phyloP scores from a whole-genome alignment of 345 rosid genomes.

The Carallia pectinifolia region DNA sequence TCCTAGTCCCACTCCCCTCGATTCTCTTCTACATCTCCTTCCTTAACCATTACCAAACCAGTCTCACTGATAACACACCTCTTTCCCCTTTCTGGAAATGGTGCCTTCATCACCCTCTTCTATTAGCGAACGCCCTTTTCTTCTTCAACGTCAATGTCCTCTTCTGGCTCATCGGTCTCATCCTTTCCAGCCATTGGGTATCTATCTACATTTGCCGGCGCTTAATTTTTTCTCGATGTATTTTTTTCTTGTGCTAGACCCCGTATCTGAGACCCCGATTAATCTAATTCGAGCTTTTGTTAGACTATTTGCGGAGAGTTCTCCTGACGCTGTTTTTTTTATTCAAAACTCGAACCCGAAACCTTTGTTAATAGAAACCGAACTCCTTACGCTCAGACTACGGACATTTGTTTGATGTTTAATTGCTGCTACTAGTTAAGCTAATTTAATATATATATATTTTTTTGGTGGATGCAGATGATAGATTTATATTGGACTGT shows the following conservation, averaged over 20 bases:
- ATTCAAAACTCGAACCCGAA: too few relatives aligned
- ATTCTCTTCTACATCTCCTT: conserved; percentile 60
- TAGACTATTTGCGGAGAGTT: too few relatives aligned
- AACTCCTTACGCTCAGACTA: too few relatives aligned
- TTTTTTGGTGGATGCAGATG: conserved; percentile 47
- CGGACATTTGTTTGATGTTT: too few relatives aligned
- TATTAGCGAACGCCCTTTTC: conserved; percentile 75
- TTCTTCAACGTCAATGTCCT: conserved; percentile 87
- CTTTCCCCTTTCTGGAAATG: conserved; percentile 52
- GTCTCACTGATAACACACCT: neutral
- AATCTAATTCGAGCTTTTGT: too few relatives aligned
- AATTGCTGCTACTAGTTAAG: too few relatives aligned
- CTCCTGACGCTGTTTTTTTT: too few relatives aligned
- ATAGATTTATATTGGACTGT: conserved; percentile 95
- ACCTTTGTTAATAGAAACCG: too few relatives aligned
- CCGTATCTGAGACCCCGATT: too few relatives aligned
- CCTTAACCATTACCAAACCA: conserved; percentile 36
- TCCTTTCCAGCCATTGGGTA: conserved; percentile 90
- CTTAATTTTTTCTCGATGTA: conserved; percentile 4
- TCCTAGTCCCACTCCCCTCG: conserved; percentile 76
- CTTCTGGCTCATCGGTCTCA: conserved; percentile 79
- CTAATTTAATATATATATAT: neutral
- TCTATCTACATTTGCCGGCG: conserved; percentile 9
- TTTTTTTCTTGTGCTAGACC: too few relatives aligned
- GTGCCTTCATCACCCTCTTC: conserved; percentile 79